phyloP scores from a whole-genome alignment of 1,284 basidiomycete genomes.

The Boletellus deceptivus region DNA sequence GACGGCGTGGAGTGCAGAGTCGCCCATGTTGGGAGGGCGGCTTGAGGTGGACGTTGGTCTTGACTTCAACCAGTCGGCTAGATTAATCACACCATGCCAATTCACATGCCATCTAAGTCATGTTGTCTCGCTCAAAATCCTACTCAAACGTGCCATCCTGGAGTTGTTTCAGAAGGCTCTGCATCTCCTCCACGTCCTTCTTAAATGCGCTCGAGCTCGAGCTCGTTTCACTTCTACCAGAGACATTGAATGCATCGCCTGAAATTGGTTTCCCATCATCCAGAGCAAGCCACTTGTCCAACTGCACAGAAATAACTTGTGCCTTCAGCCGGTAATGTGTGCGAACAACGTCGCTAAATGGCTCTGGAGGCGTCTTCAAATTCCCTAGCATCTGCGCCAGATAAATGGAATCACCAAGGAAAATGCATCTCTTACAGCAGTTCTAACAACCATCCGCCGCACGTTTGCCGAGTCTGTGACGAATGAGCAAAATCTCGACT shows the following conservation, averaged over 20 bases:
- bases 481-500: slow-evolving; percentile 6
- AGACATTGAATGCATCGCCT: slow-evolving; percentile 50
- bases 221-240: slow-evolving; percentile 36
- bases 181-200: slow-evolving; percentile 69
- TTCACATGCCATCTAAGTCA: slow-evolving; percentile 9
- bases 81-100: neutral
- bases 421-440: slow-evolving; percentile 57
- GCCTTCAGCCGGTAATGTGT: slow-evolving; percentile 91
- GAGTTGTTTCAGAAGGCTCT: slow-evolving; percentile 51
- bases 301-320: slow-evolving; percentile 61
- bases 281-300: slow-evolving; percentile 74
- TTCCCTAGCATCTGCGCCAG: slow-evolving; percentile 75
- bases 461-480: slow-evolving; percentile 78
- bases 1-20: slow-evolving; percentile 86
- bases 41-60: too few species aligned
- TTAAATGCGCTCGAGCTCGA: slow-evolving; percentile 56
- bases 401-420: slow-evolving; percentile 9
- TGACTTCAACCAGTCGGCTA: neutral
- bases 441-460: slow-evolving; percentile 82
- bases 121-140: neutral
- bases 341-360: slow-evolving; percentile 79
- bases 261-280: slow-evolving; percentile 65
- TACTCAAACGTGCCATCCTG: slow-evolving; percentile 27
- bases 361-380: slow-evolving; percentile 75
- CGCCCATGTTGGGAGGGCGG: slow-evolving; percentile 45